Percentiles rank a stretch among this genome's conserved stretches.
These are phyloP conservation scores for Aspergillus awamori DNA, from an alignment of 2,329 filamentous ascomycete genomes.

Conservation along the genomic window DNA sequence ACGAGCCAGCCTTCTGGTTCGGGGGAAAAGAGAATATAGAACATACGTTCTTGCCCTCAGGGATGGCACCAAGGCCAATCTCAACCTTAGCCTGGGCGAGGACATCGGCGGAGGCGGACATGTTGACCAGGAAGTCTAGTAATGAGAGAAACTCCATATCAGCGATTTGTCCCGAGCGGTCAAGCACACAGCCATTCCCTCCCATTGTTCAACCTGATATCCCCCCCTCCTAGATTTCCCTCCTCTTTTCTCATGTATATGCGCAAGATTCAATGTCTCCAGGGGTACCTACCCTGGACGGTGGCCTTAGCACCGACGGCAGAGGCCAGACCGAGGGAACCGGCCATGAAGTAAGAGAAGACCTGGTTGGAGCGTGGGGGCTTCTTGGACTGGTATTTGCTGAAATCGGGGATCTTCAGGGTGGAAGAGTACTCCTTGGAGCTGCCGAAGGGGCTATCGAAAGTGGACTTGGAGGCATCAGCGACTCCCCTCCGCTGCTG, in stretches of 20 bases:
- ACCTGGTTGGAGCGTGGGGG: conserved; percentile 75
- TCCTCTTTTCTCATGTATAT: conserved; percentile 1
- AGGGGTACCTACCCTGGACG: conserved; percentile 77
- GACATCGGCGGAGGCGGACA: conserved; percentile 98
- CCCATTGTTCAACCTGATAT: background rate
- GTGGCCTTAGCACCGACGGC: conserved; percentile 97
- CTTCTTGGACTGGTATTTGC: conserved; percentile 77
- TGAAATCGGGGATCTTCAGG: conserved; percentile 83
- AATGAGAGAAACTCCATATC: conserved; percentile 29
- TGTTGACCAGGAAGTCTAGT: conserved; percentile 98
- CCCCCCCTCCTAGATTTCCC: background rate
- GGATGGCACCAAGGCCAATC: conserved; percentile 87
- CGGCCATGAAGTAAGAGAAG: conserved; percentile 98
- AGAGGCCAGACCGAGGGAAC: conserved; percentile 86
- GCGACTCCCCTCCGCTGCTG: conserved; percentile 46
- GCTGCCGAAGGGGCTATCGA: conserved; percentile 60
- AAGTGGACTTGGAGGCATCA: conserved; percentile 46
- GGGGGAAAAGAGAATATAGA: background rate
- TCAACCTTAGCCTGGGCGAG: conserved; percentile 99
- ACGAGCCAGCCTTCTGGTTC: background rate
- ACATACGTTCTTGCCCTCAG: conserved; percentile 98
- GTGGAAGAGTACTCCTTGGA: conserved; percentile 49
- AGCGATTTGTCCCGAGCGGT: conserved; percentile 21
- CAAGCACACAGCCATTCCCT: conserved; percentile 7
- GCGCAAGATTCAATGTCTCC: conserved; percentile 9